These are phyloP conservation scores for Vitellaria paradoxa DNA, from an alignment of 179 eudicot species.

Conservation along the genomic window DNA sequence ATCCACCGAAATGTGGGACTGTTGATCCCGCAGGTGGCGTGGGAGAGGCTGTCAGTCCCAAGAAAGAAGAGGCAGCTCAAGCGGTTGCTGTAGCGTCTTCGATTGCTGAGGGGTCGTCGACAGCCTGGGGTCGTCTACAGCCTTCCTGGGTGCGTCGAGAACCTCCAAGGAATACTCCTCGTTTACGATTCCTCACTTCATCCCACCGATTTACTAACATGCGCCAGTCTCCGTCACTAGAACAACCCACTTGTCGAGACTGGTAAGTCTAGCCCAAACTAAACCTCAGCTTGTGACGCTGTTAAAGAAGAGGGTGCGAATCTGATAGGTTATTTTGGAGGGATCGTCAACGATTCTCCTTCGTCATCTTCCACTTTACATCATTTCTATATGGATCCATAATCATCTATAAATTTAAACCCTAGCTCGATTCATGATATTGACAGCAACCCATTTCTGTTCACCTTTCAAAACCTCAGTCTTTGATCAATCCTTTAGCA, in stretches of 20 bases:
- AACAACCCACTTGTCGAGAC: neutral
- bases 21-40: no score
- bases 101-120: no score
- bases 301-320: conserved; percentile 19
- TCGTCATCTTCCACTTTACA: conserved; percentile 14
- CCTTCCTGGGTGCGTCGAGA: neutral
- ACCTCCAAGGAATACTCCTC: conserved; percentile 26
- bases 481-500: conserved; percentile 18
- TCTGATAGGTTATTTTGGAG: conserved; percentile 23
- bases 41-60: no score
- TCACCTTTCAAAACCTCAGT: conserved; percentile 5
- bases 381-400: conserved; percentile 27
- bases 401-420: conserved; percentile 22
- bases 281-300: neutral
- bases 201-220: conserved; percentile 22
- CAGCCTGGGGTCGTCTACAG: neutral
- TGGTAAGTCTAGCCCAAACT: neutral
- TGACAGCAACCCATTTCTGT: conserved; percentile 13
- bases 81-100: no score
- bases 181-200: conserved; percentile 29
- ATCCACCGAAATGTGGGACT: no score
- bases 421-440: conserved; percentile 27
- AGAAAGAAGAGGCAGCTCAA: no score
- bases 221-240: conserved; percentile 15
- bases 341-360: conserved; percentile 5